Evolutionary conservation across 2,329 filamentous ascomycete genomes (phyloP).

Genomic region (Stachybotrys elegans): DNA sequence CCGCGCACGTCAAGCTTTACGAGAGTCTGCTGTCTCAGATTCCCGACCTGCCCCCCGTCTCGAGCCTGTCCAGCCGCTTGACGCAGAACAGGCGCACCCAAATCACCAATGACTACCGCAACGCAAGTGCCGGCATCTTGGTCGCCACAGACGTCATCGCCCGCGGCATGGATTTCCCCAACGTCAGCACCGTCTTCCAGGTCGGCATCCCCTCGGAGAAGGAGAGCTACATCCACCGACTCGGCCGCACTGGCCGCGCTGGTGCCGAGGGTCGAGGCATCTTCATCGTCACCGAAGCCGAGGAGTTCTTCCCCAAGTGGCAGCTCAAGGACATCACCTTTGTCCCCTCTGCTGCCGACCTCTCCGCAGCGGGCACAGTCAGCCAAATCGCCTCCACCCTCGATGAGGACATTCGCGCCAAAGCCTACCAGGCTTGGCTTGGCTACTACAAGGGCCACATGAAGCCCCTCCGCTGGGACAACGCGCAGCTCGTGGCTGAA

Average conservation of each 20-base stretch:
- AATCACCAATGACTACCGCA: slow-evolving; percentile 61
- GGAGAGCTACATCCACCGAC: slow-evolving; percentile 63
- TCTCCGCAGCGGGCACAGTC: slow-evolving; percentile 36
- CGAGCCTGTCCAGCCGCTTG: slow-evolving; percentile 46
- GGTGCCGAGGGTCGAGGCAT: slow-evolving; percentile 59
- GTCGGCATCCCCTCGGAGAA: slow-evolving; percentile 53
- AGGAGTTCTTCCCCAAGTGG: slow-evolving; percentile 44
- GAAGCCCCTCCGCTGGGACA: slow-evolving; percentile 38
- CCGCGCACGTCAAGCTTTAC: slow-evolving; percentile 47
- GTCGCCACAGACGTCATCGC: slow-evolving; percentile 68
- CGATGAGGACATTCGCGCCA: slow-evolving; percentile 37
- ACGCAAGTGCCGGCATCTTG: slow-evolving; percentile 45
- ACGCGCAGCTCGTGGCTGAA: slow-evolving; percentile 40
- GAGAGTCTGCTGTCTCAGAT: slow-evolving; percentile 35
- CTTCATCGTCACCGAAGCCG: slow-evolving; percentile 49
- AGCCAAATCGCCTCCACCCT: slow-evolving; percentile 33
- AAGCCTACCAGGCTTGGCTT: slow-evolving; percentile 53
- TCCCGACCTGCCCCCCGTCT: slow-evolving; percentile 36
- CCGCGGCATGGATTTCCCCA: slow-evolving; percentile 68
- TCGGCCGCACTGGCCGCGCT: slow-evolving; percentile 63
- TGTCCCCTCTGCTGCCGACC: slow-evolving; percentile 36
- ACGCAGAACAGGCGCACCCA: slow-evolving; percentile 43
- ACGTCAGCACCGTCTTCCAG: slow-evolving; percentile 64
- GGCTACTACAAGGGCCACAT: slow-evolving; percentile 49
- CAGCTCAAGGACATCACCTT: slow-evolving; percentile 52